phyloP scores from a whole-genome alignment of 148 eudicot species.

The Euryodendron excelsum region DNA sequence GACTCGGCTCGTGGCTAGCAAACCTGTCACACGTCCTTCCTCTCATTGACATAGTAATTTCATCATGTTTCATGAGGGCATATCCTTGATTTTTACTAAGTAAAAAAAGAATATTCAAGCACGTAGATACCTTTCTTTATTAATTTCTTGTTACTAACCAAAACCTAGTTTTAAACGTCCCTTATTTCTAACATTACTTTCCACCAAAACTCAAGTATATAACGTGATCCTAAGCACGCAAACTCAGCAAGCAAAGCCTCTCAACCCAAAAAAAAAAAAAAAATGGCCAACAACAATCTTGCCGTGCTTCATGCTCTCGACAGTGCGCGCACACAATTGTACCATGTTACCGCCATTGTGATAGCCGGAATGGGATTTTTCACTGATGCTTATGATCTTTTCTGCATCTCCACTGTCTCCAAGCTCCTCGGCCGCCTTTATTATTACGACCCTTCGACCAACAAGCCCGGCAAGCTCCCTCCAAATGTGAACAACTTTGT shows the following conservation, averaged over 20 bases:
- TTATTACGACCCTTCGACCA: not conserved
- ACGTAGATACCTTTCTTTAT: too few species aligned
- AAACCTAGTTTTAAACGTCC: slow-evolving; percentile 9
- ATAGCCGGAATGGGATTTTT: slow-evolving; percentile 21
- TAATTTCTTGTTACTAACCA: not conserved
- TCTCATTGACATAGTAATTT: too few species aligned
- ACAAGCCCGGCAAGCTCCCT: slow-evolving; percentile 28
- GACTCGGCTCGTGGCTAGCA: too few species aligned
- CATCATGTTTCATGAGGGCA: too few species aligned
- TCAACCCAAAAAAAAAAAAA: too few species aligned
- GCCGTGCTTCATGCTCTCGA: slow-evolving; percentile 18
- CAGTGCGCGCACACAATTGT: slow-evolving; percentile 9
- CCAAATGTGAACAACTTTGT: slow-evolving; percentile 12
- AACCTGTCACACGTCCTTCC: too few species aligned
- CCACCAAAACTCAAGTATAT: not conserved
- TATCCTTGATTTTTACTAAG: slow-evolving; percentile 2
- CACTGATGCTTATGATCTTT: slow-evolving; percentile 19
- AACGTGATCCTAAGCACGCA: not conserved
- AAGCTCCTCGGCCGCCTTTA: slow-evolving; percentile 16
- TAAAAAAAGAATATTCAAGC: not conserved
- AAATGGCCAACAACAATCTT: not conserved
- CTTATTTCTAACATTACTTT: not conserved
- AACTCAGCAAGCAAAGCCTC: not conserved
- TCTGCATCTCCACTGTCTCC: slow-evolving; percentile 8
- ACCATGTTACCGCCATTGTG: slow-evolving; percentile 13